Percentiles rank a stretch among this genome's conserved stretches.
These are phyloP conservation scores for Pseudoperonospora humuli DNA, from an alignment of 352 stramenopile species.

Conservation along the genomic window DNA sequence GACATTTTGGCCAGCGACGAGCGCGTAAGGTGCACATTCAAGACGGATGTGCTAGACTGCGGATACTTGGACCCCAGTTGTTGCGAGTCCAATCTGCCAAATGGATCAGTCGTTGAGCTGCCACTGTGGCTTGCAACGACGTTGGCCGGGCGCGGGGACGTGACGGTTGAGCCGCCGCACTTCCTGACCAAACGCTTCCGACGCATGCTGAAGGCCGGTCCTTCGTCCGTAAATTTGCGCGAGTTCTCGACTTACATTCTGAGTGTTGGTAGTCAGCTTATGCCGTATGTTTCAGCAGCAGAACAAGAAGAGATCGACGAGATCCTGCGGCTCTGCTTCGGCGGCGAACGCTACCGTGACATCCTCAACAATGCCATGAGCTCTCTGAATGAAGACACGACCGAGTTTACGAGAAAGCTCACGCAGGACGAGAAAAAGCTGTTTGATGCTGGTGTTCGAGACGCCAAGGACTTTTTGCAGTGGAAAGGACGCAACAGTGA, in stretches of 20 bases:
- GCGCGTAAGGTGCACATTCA: constrained; percentile 70
- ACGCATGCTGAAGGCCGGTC: constrained; percentile 72
- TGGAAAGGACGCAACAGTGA: constrained; percentile 74
- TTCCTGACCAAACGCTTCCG: constrained; percentile 69
- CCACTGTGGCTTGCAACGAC: constrained; percentile 68
- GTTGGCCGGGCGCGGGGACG: constrained; percentile 43
- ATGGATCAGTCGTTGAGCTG: constrained; percentile 50
- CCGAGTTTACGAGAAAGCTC: constrained; percentile 71
- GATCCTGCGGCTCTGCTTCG: constrained; percentile 69
- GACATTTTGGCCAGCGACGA: constrained; percentile 75
- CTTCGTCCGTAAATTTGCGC: constrained; percentile 63
- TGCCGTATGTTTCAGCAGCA: constrained; percentile 41
- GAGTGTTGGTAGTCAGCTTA: constrained; percentile 52
- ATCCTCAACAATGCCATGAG: constrained; percentile 84
- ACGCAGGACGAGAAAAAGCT: constrained; percentile 64
- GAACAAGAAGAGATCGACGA: constrained; percentile 57
- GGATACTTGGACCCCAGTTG: constrained; percentile 73
- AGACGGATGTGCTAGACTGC: constrained; percentile 56
- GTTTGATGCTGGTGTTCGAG: constrained; percentile 51
- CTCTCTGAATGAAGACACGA: constrained; percentile 75
- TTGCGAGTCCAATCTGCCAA: constrained; percentile 35
- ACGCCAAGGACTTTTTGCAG: constrained; percentile 65
- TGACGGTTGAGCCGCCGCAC: constrained; percentile 46
- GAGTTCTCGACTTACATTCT: constrained; percentile 73
- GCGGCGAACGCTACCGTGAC: constrained; percentile 64